Percentiles rank a stretch among this genome's conserved stretches.
phyloP scores from a whole-genome alignment of 345 rosid species.

The Arabidopsis suecica region DNA sequence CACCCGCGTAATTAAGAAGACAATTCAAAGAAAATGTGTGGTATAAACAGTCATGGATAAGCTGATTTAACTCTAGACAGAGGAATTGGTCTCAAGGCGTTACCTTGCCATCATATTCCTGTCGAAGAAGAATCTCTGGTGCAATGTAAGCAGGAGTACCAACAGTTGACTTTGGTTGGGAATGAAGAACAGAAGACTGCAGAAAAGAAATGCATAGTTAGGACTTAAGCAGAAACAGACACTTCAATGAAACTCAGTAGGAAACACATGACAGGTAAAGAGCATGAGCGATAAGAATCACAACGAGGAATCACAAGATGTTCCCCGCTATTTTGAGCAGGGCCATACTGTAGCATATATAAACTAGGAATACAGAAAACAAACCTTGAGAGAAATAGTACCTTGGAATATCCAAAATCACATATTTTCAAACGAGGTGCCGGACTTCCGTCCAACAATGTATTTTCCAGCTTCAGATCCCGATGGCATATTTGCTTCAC shows the following conservation, averaged over 20 bases:
- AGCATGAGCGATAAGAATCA: constrained; percentile 17
- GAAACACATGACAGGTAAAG: background rate
- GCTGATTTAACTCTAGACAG: constrained; percentile 2
- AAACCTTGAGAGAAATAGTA: constrained; percentile 45
- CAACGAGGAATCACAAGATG: background rate
- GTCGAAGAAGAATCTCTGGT: constrained; percentile 83
- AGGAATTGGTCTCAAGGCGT: constrained; percentile 9
- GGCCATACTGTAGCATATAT: background rate
- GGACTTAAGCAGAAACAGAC: background rate
- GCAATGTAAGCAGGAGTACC: constrained; percentile 99
- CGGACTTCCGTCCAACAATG: constrained; percentile 90
- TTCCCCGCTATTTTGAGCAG: background rate
- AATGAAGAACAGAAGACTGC: constrained; percentile 94
- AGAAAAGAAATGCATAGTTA: background rate
- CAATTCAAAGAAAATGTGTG: background rate
- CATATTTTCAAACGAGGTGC: constrained; percentile 95
- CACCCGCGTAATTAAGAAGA: constrained; percentile 1
- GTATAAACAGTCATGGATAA: background rate
- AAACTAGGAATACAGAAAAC: constrained; percentile 22
- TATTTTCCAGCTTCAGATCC: constrained; percentile 86
- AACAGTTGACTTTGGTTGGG: constrained; percentile 94
- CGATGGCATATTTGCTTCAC: constrained; percentile 97
- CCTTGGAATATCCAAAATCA: constrained; percentile 99
- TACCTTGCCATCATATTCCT: constrained; percentile 97
- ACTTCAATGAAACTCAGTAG: background rate